Evolutionary conservation across 2,329 filamentous ascomycete species (phyloP).

Genomic region (Hawksworthiomyces lignivorus): DNA sequence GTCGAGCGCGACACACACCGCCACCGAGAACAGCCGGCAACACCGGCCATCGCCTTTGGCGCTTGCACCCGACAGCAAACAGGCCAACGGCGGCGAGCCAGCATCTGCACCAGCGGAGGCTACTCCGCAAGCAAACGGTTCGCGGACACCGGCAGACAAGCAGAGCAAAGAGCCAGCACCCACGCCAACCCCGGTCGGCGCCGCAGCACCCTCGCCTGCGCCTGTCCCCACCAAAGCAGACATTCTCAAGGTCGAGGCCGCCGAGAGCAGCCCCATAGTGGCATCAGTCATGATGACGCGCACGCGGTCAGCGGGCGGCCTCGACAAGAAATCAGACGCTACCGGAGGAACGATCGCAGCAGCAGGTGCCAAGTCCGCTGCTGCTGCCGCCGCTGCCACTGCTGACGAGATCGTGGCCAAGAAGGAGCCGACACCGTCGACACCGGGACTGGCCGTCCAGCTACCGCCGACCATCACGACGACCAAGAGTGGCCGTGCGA

Average conservation of each 20-base stretch:
- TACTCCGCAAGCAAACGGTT: conserved; percentile 21
- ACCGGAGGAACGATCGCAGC: too few relatives aligned
- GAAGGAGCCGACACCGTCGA: conserved; percentile 31
- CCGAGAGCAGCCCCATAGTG: conserved; percentile 14
- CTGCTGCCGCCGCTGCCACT: too few relatives aligned
- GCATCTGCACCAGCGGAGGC: conserved; percentile 28
- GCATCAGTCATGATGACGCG: conserved; percentile 7
- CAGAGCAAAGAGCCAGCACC: conserved; percentile 40
- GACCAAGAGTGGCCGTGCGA: conserved; percentile 58
- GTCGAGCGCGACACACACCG: conserved; percentile 62
- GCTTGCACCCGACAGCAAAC: neutral
- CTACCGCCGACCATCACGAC: conserved; percentile 31
- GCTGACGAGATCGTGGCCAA: conserved; percentile 40
- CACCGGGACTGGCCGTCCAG: conserved; percentile 16
- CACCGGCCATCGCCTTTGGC: conserved; percentile 47
- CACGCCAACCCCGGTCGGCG: conserved; percentile 6
- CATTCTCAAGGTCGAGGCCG: conserved; percentile 17
- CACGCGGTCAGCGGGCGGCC: conserved; percentile 9
- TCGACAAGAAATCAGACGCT: conserved; percentile 26
- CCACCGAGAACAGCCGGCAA: conserved; percentile 44
- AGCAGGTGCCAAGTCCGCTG: conserved; percentile 18
- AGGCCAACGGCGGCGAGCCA: neutral
- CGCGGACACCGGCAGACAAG: conserved; percentile 32
- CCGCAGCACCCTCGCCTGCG: neutral
- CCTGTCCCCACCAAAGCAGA: conserved; percentile 26